Conservation (phyloP, 306 rosid species). For the Ormosia emarginata region DNA sequence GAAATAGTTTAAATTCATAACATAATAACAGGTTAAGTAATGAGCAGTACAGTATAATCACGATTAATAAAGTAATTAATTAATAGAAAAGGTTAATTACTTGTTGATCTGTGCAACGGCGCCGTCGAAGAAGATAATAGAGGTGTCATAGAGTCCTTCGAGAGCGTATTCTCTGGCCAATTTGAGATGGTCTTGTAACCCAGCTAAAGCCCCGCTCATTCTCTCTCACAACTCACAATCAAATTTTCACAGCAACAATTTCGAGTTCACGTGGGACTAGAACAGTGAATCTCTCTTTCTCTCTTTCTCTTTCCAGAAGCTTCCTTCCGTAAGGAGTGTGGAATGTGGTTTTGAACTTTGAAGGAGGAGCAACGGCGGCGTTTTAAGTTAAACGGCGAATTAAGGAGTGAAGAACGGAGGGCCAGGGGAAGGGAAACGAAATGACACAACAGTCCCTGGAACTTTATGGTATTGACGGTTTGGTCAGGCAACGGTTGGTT, state of each 20-base stretch:
- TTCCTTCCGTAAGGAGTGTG: neutral
- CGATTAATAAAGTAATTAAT: too few species aligned
- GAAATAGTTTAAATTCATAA: neutral
- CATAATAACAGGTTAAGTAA: neutral
- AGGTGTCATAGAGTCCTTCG: constrained; percentile 91
- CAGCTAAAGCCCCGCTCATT: constrained; percentile 64
- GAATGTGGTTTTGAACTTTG: neutral
- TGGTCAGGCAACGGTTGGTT: neutral
- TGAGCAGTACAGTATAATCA: too few species aligned
- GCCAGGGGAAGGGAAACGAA: neutral
- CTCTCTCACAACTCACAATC: neutral
- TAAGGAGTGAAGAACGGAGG: neutral
- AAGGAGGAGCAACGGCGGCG: constrained; percentile 37
- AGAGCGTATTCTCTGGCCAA: constrained; percentile 90
- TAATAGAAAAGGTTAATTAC: constrained; percentile 20
- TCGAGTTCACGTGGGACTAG: neutral
- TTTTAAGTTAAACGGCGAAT: constrained; percentile 15
- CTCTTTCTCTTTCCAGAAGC: neutral
- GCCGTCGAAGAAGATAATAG: constrained; percentile 93
- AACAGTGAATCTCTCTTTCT: neutral
- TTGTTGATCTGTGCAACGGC: constrained; percentile 98
- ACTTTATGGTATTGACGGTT: neutral
- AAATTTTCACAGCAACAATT: neutral
- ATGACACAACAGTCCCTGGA: constrained; percentile 21
- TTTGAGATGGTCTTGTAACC: constrained; percentile 90